Base-by-base conservation (phyloP, 257 asterid species). In the Solanum rostratum region DNA sequence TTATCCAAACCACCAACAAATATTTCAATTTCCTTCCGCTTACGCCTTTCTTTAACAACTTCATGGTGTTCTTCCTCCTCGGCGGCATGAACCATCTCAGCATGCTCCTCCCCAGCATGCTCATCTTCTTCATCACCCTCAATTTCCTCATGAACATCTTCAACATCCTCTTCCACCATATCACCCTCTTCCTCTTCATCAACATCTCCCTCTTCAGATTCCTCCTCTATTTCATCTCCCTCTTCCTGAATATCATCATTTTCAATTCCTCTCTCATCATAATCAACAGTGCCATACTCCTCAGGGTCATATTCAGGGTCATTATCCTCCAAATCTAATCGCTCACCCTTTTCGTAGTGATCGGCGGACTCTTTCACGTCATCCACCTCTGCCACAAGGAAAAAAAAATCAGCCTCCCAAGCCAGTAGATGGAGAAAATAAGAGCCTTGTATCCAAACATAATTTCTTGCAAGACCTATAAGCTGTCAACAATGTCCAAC, bases 1-100 rank as follows among this genome's bases (percentile, higher is more conserved):
- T 97, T 95, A 92, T 95, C 99, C 89, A 97, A 90, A 53, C 99
- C 99, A 70, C 99, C 99, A 55, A 97, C 97, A 90, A 97, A 97
- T 80, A 97, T 89, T 90, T 97, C 99, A 87, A 95, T 94, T 86
- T 97, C 99, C 88, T 97, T 97, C 73, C 99, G 88, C 88, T 97
- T 97, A 86, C 98, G 96, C 84, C 99, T 93, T 90, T 97, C 99
- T 80, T 91, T 92, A 87, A 93, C 86, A 80, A 94, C 86, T 84
- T 95, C 93, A 39, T 94, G 98, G 86, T 94, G 99, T 84, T 96
- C 98, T 70, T 92, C 97, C 81, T 95, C 98, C 86, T 97, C 99
- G 1, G 92, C 97, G 86, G 91, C 91, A 87, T 92, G 92, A 90
- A 80, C 90, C 92, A 94, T 87, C 83, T 89, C 93, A 84, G 87